Evolutionary conservation across 345 rosid species (phyloP).

Genomic region (Xanthoceras sorbifolium): DNA sequence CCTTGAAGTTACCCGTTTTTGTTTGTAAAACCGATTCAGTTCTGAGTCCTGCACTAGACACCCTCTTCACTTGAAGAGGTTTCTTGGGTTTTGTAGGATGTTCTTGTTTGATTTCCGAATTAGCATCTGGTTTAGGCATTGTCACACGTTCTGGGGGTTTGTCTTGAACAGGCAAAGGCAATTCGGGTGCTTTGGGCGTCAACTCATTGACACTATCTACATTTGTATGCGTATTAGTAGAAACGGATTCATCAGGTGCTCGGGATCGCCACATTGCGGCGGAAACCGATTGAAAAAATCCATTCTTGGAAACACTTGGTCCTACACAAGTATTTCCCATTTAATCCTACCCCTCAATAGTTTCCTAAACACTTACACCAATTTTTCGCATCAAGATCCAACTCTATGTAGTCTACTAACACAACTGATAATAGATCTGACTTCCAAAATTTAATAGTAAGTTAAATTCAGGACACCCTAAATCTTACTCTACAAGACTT

Average conservation of each 20-base stretch:
- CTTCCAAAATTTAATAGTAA: slow-evolving; percentile 21
- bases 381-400: slow-evolving; percentile 44
- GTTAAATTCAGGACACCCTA: slow-evolving; percentile 23
- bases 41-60: slow-evolving; percentile 72
- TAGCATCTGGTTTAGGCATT: slow-evolving; percentile 39
- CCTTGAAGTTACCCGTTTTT: slow-evolving; percentile 75
- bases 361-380: slow-evolving; percentile 22
- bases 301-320: slow-evolving; percentile 65
- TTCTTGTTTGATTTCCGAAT: slow-evolving; percentile 30
- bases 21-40: slow-evolving; percentile 70
- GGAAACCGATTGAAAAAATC: slow-evolving; percentile 74
- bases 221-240: slow-evolving; percentile 32
- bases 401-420: slow-evolving; percentile 12
- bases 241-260: slow-evolving; percentile 53
- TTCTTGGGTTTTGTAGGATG: slow-evolving; percentile 46
- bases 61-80: slow-evolving; percentile 56
- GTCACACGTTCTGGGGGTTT: slow-evolving; percentile 75
- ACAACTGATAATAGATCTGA: slow-evolving; percentile 31
- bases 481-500: slow-evolving; percentile 7
- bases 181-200: slow-evolving; percentile 41
- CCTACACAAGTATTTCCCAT: slow-evolving; percentile 93
- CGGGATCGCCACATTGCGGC: slow-evolving; percentile 78
- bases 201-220: slow-evolving; percentile 37
- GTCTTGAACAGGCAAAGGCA: slow-evolving; percentile 57
- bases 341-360: slow-evolving; percentile 22